Conservation (phyloP, 371 early-diverging fungal genomes). For the Basidiobolus meristosporus region DNA sequence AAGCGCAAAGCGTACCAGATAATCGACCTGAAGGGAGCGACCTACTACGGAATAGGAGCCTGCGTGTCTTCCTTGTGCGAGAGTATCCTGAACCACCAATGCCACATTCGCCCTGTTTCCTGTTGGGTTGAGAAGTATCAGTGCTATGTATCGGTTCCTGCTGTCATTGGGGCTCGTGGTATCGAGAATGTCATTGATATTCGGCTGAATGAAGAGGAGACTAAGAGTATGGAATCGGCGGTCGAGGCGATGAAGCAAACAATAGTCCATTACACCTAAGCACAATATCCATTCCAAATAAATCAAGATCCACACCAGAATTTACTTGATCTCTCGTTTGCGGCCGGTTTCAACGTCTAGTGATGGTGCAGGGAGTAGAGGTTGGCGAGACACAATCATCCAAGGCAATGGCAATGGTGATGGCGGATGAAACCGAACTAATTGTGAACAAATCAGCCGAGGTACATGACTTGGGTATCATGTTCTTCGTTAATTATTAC, state of each 20-base stretch:
- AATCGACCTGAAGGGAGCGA: slow-evolving; percentile 70
- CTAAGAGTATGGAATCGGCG: slow-evolving; percentile 16
- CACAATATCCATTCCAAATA: too few species aligned
- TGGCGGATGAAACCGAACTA: too few species aligned
- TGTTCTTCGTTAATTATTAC: too few species aligned
- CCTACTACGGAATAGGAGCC: slow-evolving; percentile 74
- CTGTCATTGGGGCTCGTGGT: slow-evolving; percentile 46
- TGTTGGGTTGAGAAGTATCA: slow-evolving; percentile 33
- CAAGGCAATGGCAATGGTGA: too few species aligned
- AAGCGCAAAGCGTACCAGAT: slow-evolving; percentile 63
- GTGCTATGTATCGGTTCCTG: slow-evolving; percentile 48
- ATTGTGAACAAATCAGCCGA: too few species aligned
- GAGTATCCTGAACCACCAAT: slow-evolving; percentile 36
- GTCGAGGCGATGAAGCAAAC: slow-evolving; percentile 21
- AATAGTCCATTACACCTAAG: slow-evolving; percentile 13
- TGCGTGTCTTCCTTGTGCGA: slow-evolving; percentile 51
- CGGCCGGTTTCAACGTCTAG: too few species aligned
- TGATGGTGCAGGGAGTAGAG: too few species aligned
- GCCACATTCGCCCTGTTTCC: slow-evolving; percentile 38
- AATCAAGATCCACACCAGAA: too few species aligned
- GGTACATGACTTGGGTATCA: too few species aligned
- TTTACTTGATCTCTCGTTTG: too few species aligned
- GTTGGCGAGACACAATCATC: too few species aligned
- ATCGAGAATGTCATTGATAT: slow-evolving; percentile 40
- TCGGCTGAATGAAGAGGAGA: slow-evolving; percentile 28